These are phyloP conservation scores for Boletus reticuloceps DNA, from an alignment of 768 basidiomycete genomes.

Conservation along the genomic window DNA sequence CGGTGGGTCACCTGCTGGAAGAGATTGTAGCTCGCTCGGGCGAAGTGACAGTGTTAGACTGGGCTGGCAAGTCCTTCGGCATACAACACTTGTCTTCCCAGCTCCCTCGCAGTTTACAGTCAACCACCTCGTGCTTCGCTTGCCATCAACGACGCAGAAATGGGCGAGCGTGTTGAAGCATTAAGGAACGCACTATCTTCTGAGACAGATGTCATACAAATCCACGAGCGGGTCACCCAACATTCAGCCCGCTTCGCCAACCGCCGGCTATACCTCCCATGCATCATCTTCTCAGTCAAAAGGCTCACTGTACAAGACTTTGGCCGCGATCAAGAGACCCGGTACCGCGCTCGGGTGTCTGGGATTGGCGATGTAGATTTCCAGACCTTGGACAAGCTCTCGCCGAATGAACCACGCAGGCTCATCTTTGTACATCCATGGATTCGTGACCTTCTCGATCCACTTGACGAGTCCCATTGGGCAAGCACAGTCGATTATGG, in stretches of 20 bases:
- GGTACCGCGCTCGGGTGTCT: slow-evolving; percentile 2
- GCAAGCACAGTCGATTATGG: neutral
- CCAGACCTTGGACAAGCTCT: neutral
- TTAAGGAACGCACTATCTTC: neutral
- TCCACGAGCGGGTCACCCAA: neutral
- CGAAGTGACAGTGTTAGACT: slow-evolving; percentile 4
- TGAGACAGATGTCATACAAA: neutral
- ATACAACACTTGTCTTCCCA: slow-evolving; percentile 13
- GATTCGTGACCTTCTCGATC: slow-evolving; percentile 7
- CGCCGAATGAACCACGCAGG: neutral
- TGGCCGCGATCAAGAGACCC: neutral
- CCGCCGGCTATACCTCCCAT: slow-evolving; percentile 8
- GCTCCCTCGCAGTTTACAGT: neutral
- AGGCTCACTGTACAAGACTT: neutral
- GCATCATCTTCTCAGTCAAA: slow-evolving; percentile 5
- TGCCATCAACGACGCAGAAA: neutral
- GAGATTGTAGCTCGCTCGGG: slow-evolving; percentile 7
- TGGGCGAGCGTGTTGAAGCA: neutral
- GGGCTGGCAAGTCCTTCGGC: slow-evolving; percentile 5
- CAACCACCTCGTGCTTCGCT: neutral
- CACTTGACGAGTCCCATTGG: neutral
- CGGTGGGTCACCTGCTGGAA: slow-evolving; percentile 9
- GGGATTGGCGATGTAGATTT: slow-evolving; percentile 6
- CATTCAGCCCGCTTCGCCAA: neutral
- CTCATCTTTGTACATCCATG: slow-evolving; percentile 12